Evolutionary conservation across 805 yeast species (phyloP).

Genomic region (Danielia oregonensis): DNA sequence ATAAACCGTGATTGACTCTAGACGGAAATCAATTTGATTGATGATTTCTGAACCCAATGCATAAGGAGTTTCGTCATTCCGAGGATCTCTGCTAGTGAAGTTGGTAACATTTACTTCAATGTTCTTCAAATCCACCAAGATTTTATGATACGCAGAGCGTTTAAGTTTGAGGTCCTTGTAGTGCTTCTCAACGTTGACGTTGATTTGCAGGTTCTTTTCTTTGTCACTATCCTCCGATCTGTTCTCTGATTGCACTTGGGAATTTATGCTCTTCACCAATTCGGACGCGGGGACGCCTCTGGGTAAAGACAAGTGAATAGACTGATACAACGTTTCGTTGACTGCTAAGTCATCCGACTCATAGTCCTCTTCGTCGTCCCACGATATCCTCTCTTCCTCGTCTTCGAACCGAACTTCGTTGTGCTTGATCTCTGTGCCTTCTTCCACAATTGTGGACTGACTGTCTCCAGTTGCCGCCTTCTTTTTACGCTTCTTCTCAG

Average conservation of each 20-base stretch:
- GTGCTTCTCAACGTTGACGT: constrained; percentile 29
- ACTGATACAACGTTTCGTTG: constrained; percentile 70
- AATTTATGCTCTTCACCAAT: constrained; percentile 53
- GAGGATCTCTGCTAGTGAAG: constrained; percentile 46
- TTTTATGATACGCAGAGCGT: constrained; percentile 62
- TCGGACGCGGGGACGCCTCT: constrained; percentile 41
- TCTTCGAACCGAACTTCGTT: not conserved
- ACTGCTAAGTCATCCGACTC: constrained; percentile 1
- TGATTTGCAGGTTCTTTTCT: constrained; percentile 13
- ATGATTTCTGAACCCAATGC: constrained; percentile 40
- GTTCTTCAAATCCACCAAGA: constrained; percentile 52
- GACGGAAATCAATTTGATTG: constrained; percentile 44
- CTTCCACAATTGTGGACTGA: constrained; percentile 12
- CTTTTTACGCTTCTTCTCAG: constrained; percentile 6
- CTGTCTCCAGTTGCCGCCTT: constrained; percentile 7
- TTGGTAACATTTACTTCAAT: constrained; percentile 46
- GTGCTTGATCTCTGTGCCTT: constrained; percentile 1
- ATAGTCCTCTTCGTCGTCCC: constrained; percentile 9
- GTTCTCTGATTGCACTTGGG: constrained; percentile 26
- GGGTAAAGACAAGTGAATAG: constrained; percentile 68
- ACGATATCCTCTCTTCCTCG: constrained; percentile 7
- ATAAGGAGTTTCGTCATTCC: constrained; percentile 31
- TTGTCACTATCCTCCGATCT: not conserved
- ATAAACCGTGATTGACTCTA: constrained; percentile 55
- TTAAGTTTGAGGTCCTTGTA: constrained; percentile 51